Evolutionary conservation across 305 asterid species (phyloP).

Genomic region (Lippia alba): DNA sequence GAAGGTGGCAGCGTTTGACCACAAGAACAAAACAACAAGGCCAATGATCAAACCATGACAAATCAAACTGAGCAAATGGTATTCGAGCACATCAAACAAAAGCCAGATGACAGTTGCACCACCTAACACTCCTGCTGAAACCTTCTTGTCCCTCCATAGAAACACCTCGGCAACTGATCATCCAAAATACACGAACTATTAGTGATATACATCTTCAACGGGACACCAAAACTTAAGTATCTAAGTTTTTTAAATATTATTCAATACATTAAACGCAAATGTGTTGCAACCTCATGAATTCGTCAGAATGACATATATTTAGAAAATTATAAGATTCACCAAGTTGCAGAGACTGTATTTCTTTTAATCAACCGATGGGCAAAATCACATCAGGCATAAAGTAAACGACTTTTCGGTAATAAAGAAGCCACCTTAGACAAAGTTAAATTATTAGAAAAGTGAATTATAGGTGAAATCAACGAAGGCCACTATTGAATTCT

Average conservation of each 20-base stretch:
- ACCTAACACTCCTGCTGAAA: conserved; percentile 70
- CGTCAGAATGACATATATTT: not conserved
- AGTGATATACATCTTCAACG: not conserved
- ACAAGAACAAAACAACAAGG: conserved; percentile 62
- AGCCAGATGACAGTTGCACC: conserved; percentile 76
- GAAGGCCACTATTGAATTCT: not conserved
- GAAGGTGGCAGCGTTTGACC: conserved; percentile 71
- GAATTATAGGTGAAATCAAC: not conserved
- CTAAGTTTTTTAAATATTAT: not conserved
- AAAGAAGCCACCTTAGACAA: not conserved
- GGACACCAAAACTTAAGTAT: not conserved
- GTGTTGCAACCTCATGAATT: not conserved
- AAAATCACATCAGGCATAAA: not conserved
- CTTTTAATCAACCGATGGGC: conserved; percentile 3
- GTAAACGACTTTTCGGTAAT: not conserved
- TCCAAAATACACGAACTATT: conserved; percentile 24
- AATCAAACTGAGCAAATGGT: conserved; percentile 63
- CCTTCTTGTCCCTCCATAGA: conserved; percentile 85
- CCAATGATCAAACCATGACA: conserved; percentile 66
- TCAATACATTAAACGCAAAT: not conserved
- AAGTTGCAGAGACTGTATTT: not conserved
- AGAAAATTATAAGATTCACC: conserved; percentile 14
- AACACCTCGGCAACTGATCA: conserved; percentile 81
- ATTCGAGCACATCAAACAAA: conserved; percentile 73
- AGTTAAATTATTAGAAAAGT: not conserved